Evolutionary conservation across 2,329 filamentous ascomycete genomes (phyloP).

Genomic region (Atkinsonella hypoxylon): DNA sequence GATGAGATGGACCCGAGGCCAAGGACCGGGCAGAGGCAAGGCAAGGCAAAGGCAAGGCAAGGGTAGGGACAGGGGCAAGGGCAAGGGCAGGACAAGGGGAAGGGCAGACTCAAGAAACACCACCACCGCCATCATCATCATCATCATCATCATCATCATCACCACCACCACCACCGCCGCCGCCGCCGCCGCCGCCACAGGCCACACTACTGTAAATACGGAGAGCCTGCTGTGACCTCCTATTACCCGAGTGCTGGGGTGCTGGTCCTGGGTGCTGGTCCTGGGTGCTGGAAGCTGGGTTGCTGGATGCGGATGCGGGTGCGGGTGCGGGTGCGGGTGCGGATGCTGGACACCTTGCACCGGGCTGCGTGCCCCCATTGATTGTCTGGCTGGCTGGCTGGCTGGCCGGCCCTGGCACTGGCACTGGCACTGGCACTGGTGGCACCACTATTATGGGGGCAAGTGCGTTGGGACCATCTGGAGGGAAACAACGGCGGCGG

Average conservation of each 20-base stretch:
- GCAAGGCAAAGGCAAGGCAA: background rate
- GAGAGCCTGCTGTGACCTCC: too few relatives aligned
- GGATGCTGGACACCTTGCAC: too few relatives aligned
- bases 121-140: background rate
- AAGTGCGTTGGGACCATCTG: background rate
- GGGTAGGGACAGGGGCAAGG: background rate
- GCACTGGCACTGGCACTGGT: background rate
- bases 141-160: too few relatives aligned
- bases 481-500: background rate
- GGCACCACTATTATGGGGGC: background rate
- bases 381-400: too few relatives aligned
- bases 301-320: too few relatives aligned
- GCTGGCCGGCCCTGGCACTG: too few relatives aligned
- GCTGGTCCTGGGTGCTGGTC: too few relatives aligned
- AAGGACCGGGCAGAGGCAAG: conserved; percentile 4
- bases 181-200: background rate
- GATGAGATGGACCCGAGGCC: conserved; percentile 6
- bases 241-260: too few relatives aligned
- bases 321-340: too few relatives aligned
- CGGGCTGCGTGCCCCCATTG: too few relatives aligned
- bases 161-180: background rate
- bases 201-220: background rate
- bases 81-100: background rate
- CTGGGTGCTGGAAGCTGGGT: too few relatives aligned
- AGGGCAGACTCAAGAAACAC: background rate